Evolutionary conservation across 352 stramenopile species (phyloP).

Genomic region (Phytophthora pistaciae): DNA sequence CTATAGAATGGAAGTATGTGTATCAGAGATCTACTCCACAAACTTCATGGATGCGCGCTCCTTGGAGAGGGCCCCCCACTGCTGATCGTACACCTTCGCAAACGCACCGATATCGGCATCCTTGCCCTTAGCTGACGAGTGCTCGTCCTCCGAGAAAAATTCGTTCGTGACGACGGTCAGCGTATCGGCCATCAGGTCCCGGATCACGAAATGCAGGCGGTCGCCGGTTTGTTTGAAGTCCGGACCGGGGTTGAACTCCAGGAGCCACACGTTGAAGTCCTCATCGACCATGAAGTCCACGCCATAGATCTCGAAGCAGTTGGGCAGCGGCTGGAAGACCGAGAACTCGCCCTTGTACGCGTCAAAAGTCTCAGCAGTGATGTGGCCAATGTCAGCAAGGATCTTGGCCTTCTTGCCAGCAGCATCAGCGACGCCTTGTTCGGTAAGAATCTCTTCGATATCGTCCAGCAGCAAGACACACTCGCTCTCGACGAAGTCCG

Average conservation of each 20-base stretch:
- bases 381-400: slow-evolving; percentile 60
- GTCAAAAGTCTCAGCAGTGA: slow-evolving; percentile 73
- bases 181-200: slow-evolving; percentile 68
- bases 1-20: slow-evolving; percentile 17
- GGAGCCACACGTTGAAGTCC: slow-evolving; percentile 71
- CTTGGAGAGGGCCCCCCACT: slow-evolving; percentile 61
- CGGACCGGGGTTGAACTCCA: slow-evolving; percentile 82
- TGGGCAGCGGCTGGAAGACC: slow-evolving; percentile 73
- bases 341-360: slow-evolving; percentile 81
- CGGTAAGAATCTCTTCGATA: slow-evolving; percentile 59
- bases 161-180: slow-evolving; percentile 63
- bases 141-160: slow-evolving; percentile 49
- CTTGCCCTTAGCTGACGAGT: slow-evolving; percentile 18
- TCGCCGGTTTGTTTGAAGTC: slow-evolving; percentile 83
- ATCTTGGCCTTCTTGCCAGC: slow-evolving; percentile 63
- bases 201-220: slow-evolving; percentile 67
- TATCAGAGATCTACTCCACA: slow-evolving; percentile 38
- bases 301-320: slow-evolving; percentile 83
- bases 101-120: slow-evolving; percentile 44
- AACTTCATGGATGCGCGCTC: slow-evolving; percentile 64
- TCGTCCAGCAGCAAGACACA: slow-evolving; percentile 72
- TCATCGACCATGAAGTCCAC: slow-evolving; percentile 83
- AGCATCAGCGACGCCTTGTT: slow-evolving; percentile 47
- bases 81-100: slow-evolving; percentile 65
- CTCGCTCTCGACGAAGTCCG: slow-evolving; percentile 74